Conservation (phyloP, 2,329 filamentous ascomycete genomes). For the Ophiostoma sp. region DNA sequence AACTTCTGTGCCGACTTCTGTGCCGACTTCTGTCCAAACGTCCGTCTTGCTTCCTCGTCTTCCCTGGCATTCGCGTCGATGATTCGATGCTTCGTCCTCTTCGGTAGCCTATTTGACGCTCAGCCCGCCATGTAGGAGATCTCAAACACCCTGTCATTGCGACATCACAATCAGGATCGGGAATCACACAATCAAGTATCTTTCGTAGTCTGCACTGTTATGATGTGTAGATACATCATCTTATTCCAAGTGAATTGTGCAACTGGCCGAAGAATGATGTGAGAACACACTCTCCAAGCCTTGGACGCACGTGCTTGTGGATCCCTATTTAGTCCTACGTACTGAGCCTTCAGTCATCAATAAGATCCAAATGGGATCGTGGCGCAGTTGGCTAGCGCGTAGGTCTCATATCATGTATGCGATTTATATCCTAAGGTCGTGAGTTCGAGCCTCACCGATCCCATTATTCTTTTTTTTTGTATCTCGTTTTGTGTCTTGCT, state of each 20-base stretch:
- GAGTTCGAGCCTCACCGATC: slow-evolving; percentile 27
- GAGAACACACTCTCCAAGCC: too few relatives aligned
- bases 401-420: slow-evolving; percentile 14
- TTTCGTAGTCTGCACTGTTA: not conserved
- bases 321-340: not conserved
- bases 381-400: slow-evolving; percentile 17
- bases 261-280: too few relatives aligned
- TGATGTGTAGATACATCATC: not conserved
- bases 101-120: too few relatives aligned
- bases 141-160: not conserved
- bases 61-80: too few relatives aligned
- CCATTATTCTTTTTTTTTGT: slow-evolving; percentile 14
- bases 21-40: too few relatives aligned
- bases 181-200: not conserved
- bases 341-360: not conserved
- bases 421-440: slow-evolving; percentile 25
- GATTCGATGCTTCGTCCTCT: not conserved
- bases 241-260: too few relatives aligned
- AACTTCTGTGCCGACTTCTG: not conserved
- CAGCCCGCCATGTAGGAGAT: not conserved
- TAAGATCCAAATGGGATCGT: slow-evolving; percentile 12
- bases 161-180: not conserved
- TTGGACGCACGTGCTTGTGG: too few relatives aligned
- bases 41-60: too few relatives aligned
- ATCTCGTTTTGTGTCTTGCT: not conserved